Percentiles rank a stretch among this genome's conserved stretches.
phyloP scores from a whole-genome alignment of 768 basidiomycete species.

The Russula sp. region DNA sequence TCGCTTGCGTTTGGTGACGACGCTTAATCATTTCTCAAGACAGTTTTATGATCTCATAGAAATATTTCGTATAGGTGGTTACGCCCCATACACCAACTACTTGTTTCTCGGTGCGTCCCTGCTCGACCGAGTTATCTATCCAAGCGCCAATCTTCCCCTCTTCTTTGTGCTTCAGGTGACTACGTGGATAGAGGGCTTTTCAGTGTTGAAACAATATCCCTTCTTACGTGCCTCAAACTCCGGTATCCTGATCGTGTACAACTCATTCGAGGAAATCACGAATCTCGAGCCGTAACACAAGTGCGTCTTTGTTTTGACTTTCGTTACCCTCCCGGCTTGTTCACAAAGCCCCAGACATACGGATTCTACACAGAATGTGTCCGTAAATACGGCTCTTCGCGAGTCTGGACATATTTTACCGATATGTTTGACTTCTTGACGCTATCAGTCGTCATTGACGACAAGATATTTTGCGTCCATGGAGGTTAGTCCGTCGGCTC shows the following conservation, averaged over 20 bases:
- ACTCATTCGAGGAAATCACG: conserved; percentile 95
- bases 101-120: conserved; percentile 81
- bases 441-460: conserved; percentile 95
- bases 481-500: conserved; percentile 56
- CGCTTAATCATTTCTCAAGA: conserved; percentile 43
- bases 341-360: conserved; percentile 61
- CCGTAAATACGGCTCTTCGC: conserved; percentile 91
- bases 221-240: conserved; percentile 93
- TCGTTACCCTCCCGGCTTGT: not conserved
- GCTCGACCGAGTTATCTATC: conserved; percentile 8
- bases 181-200: conserved; percentile 98
- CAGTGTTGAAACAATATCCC: conserved; percentile 97
- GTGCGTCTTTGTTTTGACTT: conserved; percentile 44
- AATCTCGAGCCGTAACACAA: conserved; percentile 96
- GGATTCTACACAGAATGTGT: conserved; percentile 99
- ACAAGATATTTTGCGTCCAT: conserved; percentile 98
- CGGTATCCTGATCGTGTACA: conserved; percentile 96
- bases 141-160: not conserved
- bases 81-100: conserved; percentile 95
- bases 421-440: conserved; percentile 99
- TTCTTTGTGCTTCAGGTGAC: conserved; percentile 56
- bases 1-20: conserved; percentile 34
- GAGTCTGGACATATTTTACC: conserved; percentile 99
- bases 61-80: conserved; percentile 97
- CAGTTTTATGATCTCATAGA: conserved; percentile 99